These are phyloP conservation scores for Sporobolus alterniflorus DNA, from an alignment of 202 grass and related monocot genomes.

Conservation along the genomic window DNA sequence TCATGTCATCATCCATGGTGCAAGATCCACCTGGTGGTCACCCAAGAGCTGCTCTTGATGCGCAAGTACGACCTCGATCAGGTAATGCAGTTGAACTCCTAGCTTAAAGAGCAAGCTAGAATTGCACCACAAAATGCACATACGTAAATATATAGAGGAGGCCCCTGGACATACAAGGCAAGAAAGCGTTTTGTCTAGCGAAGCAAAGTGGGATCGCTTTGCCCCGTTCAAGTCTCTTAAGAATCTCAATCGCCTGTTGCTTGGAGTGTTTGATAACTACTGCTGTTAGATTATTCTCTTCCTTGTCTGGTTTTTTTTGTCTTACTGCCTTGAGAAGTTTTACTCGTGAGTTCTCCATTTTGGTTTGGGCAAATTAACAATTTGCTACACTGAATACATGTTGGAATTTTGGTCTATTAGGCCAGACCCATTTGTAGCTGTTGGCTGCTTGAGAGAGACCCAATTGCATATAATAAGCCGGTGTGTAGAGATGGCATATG, in stretches of 20 bases:
- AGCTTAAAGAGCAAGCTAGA: conserved; percentile 59
- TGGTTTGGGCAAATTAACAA: too few species aligned
- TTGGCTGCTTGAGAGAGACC: too few species aligned
- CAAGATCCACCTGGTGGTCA: not conserved
- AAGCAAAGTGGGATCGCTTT: conserved; percentile 53
- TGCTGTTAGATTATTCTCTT: conserved; percentile 6
- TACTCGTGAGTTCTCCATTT: too few species aligned
- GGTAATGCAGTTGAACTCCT: not conserved
- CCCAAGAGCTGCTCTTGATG: not conserved
- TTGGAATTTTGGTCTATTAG: too few species aligned
- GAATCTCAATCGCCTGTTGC: conserved; percentile 29
- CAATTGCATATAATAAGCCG: too few species aligned
- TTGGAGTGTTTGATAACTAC: conserved; percentile 23
- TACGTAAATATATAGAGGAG: conserved; percentile 16
- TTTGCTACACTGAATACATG: too few species aligned
- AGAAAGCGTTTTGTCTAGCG: conserved; percentile 38
- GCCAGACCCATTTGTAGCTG: too few species aligned
- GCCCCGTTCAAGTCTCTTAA: conserved; percentile 38
- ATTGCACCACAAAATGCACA: not conserved
- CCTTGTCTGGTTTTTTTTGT: not conserved
- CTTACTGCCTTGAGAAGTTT: not conserved
- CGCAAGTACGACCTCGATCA: not conserved
- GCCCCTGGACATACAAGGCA: conserved; percentile 11
- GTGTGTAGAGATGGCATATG: too few species aligned
- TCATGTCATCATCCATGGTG: conserved; percentile 40